Percentiles rank a stretch among this genome's conserved stretches.
These are phyloP conservation scores for Trichocladium uniseriatum DNA, from an alignment of 495 filamentous ascomycete genomes.

Conservation along the genomic window DNA sequence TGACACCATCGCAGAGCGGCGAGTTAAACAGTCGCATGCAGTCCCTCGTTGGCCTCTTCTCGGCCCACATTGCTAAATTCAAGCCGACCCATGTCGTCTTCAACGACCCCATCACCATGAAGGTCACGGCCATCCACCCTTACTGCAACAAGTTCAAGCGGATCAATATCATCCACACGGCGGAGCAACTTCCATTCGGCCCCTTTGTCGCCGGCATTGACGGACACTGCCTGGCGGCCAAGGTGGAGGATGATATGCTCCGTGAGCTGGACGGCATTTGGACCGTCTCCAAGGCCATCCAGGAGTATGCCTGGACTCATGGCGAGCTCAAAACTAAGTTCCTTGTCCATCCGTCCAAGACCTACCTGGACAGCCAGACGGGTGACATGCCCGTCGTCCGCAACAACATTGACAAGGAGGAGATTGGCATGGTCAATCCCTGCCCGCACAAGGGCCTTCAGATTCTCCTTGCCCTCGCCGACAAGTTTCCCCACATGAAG, in stretches of 20 bases:
- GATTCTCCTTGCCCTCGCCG: constrained; percentile 22
- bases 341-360: constrained; percentile 18
- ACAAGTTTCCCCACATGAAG: constrained; percentile 19
- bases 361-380: constrained; percentile 19
- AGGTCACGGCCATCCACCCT: constrained; percentile 12
- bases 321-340: constrained; percentile 21
- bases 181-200: constrained; percentile 27
- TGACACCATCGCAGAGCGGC: background rate
- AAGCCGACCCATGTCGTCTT: constrained; percentile 26
- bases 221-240: constrained; percentile 21
- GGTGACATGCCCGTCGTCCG: constrained; percentile 15
- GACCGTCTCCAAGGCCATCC: constrained; percentile 22
- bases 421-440: constrained; percentile 28
- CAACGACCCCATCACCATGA: constrained; percentile 28
- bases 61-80: constrained; percentile 12
- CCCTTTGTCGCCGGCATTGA: constrained; percentile 18
- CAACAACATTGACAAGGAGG: constrained; percentile 22
- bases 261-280: constrained; percentile 24
- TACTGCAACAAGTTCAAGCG: constrained; percentile 14
- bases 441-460: constrained; percentile 24
- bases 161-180: constrained; percentile 24
- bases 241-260: constrained; percentile 16
- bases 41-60: constrained; percentile 12
- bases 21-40: constrained; percentile 9
- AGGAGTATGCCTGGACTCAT: constrained; percentile 19